Evolutionary conservation across 2,329 filamentous ascomycete genomes (phyloP).

Genomic region (Colletotrichum sp.): DNA sequence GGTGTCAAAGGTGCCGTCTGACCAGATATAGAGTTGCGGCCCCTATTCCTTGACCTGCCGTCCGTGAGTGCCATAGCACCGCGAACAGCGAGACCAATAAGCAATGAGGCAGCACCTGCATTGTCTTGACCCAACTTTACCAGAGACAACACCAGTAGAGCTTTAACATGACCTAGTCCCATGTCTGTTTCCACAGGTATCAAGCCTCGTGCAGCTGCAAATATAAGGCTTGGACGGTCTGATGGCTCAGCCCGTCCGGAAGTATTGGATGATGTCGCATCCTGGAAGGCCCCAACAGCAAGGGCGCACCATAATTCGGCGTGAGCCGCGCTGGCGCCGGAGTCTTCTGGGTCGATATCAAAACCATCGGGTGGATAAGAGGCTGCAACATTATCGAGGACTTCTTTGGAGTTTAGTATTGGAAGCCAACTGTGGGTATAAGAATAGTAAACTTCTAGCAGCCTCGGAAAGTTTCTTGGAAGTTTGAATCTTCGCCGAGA

Average conservation of each 20-base stretch:
- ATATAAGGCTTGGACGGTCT: conserved; percentile 41
- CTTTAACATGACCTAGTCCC: conserved; percentile 51
- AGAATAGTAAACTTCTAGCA: conserved; percentile 76
- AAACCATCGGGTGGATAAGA: conserved; percentile 43
- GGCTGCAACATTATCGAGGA: conserved; percentile 55
- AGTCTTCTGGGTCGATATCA: conserved; percentile 27
- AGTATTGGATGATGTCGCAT: conserved; percentile 31
- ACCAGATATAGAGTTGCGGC: not conserved
- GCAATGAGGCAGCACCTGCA: conserved; percentile 64
- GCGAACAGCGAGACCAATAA: conserved; percentile 67
- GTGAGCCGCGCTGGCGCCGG: conserved; percentile 43
- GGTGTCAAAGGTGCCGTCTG: not conserved
- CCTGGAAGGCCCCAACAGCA: conserved; percentile 62
- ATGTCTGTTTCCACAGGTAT: conserved; percentile 51
- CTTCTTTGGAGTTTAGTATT: conserved; percentile 67
- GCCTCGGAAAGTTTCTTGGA: conserved; percentile 59
- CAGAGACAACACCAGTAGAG: conserved; percentile 63
- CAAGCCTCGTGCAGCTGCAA: conserved; percentile 52
- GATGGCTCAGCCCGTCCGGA: conserved; percentile 27
- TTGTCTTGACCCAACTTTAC: conserved; percentile 65
- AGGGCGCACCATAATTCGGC: conserved; percentile 66
- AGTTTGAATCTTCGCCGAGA: conserved; percentile 35
- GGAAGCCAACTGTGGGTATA: conserved; percentile 81
- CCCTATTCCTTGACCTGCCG: not conserved
- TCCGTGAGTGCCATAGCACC: conserved; percentile 17